Evolutionary conservation across 2,329 filamentous ascomycete genomes (phyloP), one percentile per base, ranked within the genome.

Genomic region (Penicillium brasilianum): DNA sequence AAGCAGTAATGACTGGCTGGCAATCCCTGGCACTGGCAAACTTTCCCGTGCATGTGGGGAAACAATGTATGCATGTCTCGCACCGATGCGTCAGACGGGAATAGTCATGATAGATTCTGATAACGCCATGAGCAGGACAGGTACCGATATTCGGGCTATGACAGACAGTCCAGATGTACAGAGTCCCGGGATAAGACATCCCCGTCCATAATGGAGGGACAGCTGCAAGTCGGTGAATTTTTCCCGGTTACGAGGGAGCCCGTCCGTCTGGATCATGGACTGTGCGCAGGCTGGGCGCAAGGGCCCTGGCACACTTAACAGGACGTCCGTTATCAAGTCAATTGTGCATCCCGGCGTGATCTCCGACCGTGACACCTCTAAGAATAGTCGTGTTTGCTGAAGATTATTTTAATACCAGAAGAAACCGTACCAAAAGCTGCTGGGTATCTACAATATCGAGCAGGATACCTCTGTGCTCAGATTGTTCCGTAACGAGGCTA

Each of bases 241-340:
- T 32, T 50, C 46, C 28, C 46, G 28, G 46, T 34, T 49, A 50
- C n/a, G 46, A 50, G 46, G 28, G 46, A 32, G 46, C 30, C 46
- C 46, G 28, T 28, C 46, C 30, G 46, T 50, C 46, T 50, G 46
- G 46, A 50, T 34, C n/a, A n/a, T 50, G 46, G 28, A 34, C 46
- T 50, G 46, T 34, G 46, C 46, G 46, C 46, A 50, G 46, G 46
- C 46, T 20, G 16, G 46, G 28, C 46, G n/a, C 46, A 20, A 10
- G 46, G 46, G 22, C 43, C 46, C n/a, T 49, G 46, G 10, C 44
- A 11, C 28, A 11, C 10, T 7, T 34, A 22, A n/a, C 25, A 30
- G 14, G 44, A 30, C 44, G 14, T 46, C n/a, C 20, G n/a, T 20
- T 2, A 14, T 48, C 44, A 48, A 30, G 44, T 48, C 43, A 25